Conservation (phyloP, 768 basidiomycete genomes). For the Calocybe cyanea region DNA sequence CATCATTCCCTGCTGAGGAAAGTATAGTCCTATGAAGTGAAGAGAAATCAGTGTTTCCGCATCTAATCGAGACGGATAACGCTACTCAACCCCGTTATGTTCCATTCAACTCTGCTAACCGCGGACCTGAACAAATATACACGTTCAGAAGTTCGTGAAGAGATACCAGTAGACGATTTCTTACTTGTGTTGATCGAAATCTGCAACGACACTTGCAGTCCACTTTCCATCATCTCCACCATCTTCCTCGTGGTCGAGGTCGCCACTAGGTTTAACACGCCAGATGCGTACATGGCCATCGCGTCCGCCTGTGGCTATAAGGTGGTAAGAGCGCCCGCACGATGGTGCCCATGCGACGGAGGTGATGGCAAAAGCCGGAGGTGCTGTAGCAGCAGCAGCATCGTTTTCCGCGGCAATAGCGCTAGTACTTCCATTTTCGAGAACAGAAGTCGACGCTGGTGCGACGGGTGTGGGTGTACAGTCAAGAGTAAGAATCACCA, state of each 20-base stretch:
- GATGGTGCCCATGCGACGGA: slow-evolving; percentile 92
- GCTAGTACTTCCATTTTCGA: slow-evolving; percentile 10
- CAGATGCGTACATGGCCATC: slow-evolving; percentile 91
- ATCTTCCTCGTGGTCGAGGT: slow-evolving; percentile 30
- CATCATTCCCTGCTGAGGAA: slow-evolving; percentile 80
- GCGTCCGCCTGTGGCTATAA: slow-evolving; percentile 85
- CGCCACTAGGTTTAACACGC: slow-evolving; percentile 66
- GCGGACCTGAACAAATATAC: slow-evolving; percentile 45
- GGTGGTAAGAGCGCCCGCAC: slow-evolving; percentile 91
- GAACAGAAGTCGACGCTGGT: slow-evolving; percentile 16
- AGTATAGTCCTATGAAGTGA: slow-evolving; percentile 60
- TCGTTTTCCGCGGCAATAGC: slow-evolving; percentile 20
- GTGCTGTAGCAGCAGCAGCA: slow-evolving; percentile 24
- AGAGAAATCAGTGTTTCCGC: not conserved
- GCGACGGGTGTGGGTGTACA: slow-evolving; percentile 34
- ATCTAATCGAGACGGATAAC: not conserved
- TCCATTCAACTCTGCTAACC: slow-evolving; percentile 91
- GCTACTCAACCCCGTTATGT: slow-evolving; percentile 68
- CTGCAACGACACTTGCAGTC: slow-evolving; percentile 73
- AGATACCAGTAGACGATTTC: slow-evolving; percentile 15
- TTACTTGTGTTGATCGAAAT: slow-evolving; percentile 84
- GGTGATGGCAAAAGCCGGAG: slow-evolving; percentile 62
- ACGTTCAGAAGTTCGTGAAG: not conserved
- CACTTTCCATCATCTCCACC: slow-evolving; percentile 56
- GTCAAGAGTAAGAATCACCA: slow-evolving; percentile 58